phyloP scores from a whole-genome alignment of 306 rosid species.

The Quillaja saponaria region DNA sequence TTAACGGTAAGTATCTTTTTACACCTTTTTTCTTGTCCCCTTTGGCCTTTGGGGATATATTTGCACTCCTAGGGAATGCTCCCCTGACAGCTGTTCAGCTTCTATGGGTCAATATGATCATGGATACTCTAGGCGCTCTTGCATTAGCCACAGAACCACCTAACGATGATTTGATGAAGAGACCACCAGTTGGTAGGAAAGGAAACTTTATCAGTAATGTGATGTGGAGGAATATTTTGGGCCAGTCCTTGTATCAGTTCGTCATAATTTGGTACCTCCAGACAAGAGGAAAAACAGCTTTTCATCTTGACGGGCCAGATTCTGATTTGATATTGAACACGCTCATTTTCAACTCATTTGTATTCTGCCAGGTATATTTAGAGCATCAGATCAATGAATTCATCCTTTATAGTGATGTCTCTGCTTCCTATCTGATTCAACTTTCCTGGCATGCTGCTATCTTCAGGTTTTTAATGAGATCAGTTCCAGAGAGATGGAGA shows the following conservation, averaged over 20 bases:
- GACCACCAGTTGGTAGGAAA: conserved; percentile 91
- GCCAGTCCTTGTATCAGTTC: conserved; percentile 88
- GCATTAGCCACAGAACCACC: conserved; percentile 98
- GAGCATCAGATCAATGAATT: conserved; percentile 20
- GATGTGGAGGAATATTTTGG: conserved; percentile 98
- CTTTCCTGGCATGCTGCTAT: conserved; percentile 17
- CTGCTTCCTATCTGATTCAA: conserved; percentile 18
- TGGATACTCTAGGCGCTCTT: conserved; percentile 99
- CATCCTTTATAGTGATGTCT: conserved; percentile 3
- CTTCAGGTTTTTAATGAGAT: conserved; percentile 90
- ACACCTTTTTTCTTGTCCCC: neutral
- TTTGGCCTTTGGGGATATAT: conserved; percentile 16
- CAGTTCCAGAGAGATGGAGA: conserved; percentile 98
- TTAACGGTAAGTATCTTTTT: conserved; percentile 13
- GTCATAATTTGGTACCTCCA: conserved; percentile 83
- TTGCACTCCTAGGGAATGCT: conserved; percentile 64
- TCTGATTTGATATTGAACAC: conserved; percentile 77
- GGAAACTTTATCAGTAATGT: conserved; percentile 93
- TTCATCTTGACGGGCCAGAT: conserved; percentile 70
- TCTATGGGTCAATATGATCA: conserved; percentile 99
- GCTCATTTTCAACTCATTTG: conserved; percentile 91
- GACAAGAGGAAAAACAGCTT: conserved; percentile 74
- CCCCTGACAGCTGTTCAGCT: conserved; percentile 99
- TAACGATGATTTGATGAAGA: conserved; percentile 78
- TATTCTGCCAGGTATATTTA: conserved; percentile 86